A percentile compares a stretch with the other conserved stretches of the same genome.
These are phyloP conservation scores for Fusarium euwallaceae DNA, from an alignment of 2,329 filamentous ascomycete genomes.

Conservation along the genomic window DNA sequence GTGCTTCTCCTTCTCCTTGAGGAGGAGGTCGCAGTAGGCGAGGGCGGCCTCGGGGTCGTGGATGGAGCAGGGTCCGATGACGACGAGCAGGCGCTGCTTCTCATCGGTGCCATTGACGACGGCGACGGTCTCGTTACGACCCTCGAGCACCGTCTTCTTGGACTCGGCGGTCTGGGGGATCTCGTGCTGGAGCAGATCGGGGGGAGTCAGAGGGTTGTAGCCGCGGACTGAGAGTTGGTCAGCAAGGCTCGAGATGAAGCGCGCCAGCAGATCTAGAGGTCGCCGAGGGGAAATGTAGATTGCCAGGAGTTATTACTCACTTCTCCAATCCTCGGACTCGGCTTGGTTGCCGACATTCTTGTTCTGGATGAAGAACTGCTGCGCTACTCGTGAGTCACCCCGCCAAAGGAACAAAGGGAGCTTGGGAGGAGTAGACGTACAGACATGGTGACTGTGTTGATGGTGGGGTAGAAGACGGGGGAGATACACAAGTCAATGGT, in stretches of 20 bases:
- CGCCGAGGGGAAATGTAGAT: slow-evolving; percentile 15
- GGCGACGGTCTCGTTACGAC: slow-evolving; percentile 74
- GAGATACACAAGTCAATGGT: slow-evolving; percentile 11
- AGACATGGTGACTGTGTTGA: slow-evolving; percentile 39
- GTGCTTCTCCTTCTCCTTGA: slow-evolving; percentile 88
- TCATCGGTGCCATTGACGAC: slow-evolving; percentile 76
- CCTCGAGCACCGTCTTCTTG: slow-evolving; percentile 71
- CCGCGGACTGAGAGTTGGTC: slow-evolving; percentile 74
- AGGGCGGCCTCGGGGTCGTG: slow-evolving; percentile 93
- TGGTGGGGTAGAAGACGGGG: slow-evolving; percentile 25
- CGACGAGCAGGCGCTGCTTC: slow-evolving; percentile 73
- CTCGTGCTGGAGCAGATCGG: slow-evolving; percentile 95
- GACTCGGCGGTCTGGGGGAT: slow-evolving; percentile 74
- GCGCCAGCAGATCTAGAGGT: neutral
- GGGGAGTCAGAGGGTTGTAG: slow-evolving; percentile 93
- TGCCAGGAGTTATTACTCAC: slow-evolving; percentile 64
- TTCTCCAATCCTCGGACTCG: slow-evolving; percentile 84
- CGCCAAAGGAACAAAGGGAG: slow-evolving; percentile 26
- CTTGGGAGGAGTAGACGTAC: slow-evolving; percentile 37
- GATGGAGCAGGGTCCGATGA: slow-evolving; percentile 96
- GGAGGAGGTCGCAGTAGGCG: slow-evolving; percentile 89
- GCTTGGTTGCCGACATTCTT: slow-evolving; percentile 81
- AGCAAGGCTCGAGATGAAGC: slow-evolving; percentile 31
- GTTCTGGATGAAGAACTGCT: slow-evolving; percentile 80
- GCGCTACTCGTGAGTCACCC: slow-evolving; percentile 47